These are phyloP conservation scores for Backusella morwellensis DNA, from an alignment of 192 early-diverging fungal species.

Conservation along the genomic window DNA sequence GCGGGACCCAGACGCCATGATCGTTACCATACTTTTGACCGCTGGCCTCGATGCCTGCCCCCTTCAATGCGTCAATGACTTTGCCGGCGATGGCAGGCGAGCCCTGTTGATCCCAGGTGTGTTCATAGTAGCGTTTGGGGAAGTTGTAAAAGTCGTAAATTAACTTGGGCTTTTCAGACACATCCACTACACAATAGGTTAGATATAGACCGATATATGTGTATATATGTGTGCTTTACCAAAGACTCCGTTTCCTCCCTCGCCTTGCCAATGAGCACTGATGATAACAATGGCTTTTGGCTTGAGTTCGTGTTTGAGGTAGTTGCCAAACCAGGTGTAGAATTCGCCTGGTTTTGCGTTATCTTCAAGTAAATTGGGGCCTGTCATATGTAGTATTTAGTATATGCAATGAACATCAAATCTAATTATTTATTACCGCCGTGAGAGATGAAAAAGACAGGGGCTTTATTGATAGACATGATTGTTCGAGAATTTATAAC, in stretches of 20 bases:
- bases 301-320: conserved; percentile 38
- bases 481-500: background rate
- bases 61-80: conserved; percentile 48
- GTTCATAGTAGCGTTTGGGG: conserved; percentile 52
- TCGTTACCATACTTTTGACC: conserved; percentile 58
- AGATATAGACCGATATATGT: background rate
- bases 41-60: conserved; percentile 42
- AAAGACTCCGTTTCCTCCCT: conserved; percentile 33
- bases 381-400: background rate
- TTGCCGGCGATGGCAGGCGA: conserved; percentile 49
- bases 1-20: conserved; percentile 70
- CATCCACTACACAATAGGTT: conserved; percentile 28
- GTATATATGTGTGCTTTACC: conserved; percentile 24
- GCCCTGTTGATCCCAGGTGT: conserved; percentile 56
- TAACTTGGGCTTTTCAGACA: conserved; percentile 45
- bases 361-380: conserved; percentile 35
- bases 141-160: conserved; percentile 75
- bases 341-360: conserved; percentile 32
- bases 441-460: conserved; percentile 32
- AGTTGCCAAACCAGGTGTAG: conserved; percentile 41
- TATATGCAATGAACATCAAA: too few species aligned
- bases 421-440: conserved; percentile 8
- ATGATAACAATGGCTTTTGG: conserved; percentile 64
- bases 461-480: background rate
- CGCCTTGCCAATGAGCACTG: conserved; percentile 68